Evolutionary conservation across 352 stramenopile species (phyloP).

Genomic region (Phytophthora pistaciae): DNA sequence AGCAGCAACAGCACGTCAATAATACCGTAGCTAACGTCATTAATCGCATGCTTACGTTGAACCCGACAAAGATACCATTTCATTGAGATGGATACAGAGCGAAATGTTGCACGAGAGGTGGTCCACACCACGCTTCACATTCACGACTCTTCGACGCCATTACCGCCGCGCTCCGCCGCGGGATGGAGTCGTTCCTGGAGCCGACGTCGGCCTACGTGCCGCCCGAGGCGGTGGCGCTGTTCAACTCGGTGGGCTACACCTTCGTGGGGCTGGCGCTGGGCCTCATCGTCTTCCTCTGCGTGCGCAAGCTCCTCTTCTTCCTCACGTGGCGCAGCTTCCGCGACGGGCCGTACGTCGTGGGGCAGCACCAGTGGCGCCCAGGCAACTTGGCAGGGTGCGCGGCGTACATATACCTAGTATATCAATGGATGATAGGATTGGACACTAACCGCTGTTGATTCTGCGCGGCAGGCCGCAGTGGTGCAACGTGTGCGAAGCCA

Average conservation of each 20-base stretch:
- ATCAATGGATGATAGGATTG: neutral
- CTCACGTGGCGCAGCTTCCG: slow-evolving; percentile 86
- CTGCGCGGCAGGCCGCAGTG: slow-evolving; percentile 60
- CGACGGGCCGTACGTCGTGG: slow-evolving; percentile 75
- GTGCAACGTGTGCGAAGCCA: slow-evolving; percentile 85
- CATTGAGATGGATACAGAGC: slow-evolving; percentile 1
- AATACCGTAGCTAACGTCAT: neutral
- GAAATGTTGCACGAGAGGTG: neutral
- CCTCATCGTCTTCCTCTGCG: slow-evolving; percentile 64
- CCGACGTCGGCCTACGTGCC: slow-evolving; percentile 60
- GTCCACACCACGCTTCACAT: neutral
- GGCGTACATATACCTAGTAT: neutral
- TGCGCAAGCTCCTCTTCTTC: slow-evolving; percentile 83
- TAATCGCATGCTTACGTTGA: neutral
- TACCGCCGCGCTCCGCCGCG: slow-evolving; percentile 5
- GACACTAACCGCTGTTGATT: slow-evolving; percentile 2
- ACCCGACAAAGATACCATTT: neutral
- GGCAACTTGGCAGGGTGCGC: slow-evolving; percentile 77
- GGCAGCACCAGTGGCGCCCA: slow-evolving; percentile 79
- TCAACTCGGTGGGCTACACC: slow-evolving; percentile 67
- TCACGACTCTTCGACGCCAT: neutral
- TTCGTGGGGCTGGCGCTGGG: slow-evolving; percentile 54
- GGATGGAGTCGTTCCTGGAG: slow-evolving; percentile 49
- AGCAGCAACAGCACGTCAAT: neutral
- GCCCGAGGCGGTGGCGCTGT: slow-evolving; percentile 58